Conservation (phyloP, 257 asterid genomes). For the Fraxinus quadrangulata region DNA sequence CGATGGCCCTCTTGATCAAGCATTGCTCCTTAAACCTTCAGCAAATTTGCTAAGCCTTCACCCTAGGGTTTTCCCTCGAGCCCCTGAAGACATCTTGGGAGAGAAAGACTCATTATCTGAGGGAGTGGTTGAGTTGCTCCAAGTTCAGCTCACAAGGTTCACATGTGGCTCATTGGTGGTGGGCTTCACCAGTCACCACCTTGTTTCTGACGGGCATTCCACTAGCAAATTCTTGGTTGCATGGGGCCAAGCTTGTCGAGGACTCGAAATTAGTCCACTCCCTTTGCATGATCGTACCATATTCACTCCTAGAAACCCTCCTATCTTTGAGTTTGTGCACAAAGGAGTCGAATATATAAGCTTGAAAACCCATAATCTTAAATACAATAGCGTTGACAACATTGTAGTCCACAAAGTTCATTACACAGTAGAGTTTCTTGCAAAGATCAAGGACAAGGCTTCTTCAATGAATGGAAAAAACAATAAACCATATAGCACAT, state of each 20-base stretch:
- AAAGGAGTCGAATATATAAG: constrained; percentile 51
- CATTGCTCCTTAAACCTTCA: constrained; percentile 47
- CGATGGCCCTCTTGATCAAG: constrained; percentile 47
- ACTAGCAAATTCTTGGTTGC: constrained; percentile 68
- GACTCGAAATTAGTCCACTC: constrained; percentile 41
- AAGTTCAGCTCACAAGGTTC: constrained; percentile 78
- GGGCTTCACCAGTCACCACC: constrained; percentile 76
- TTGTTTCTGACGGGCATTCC: constrained; percentile 70
- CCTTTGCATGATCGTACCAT: constrained; percentile 54
- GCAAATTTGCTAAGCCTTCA: constrained; percentile 57
- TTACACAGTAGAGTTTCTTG: constrained; percentile 56
- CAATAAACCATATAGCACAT: constrained; percentile 62
- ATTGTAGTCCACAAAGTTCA: constrained; percentile 60
- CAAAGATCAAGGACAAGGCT: constrained; percentile 60
- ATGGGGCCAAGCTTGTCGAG: constrained; percentile 77
- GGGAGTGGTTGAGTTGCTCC: constrained; percentile 59
- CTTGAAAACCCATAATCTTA: constrained; percentile 27
- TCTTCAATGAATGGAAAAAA: constrained; percentile 33
- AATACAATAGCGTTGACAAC: constrained; percentile 14
- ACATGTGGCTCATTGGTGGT: constrained; percentile 77
- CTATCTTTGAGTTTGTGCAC: constrained; percentile 55
- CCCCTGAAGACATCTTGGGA: not conserved
- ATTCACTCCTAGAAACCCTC: constrained; percentile 58
- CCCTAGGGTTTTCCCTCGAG: constrained; percentile 30
- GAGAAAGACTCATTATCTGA: constrained; percentile 3